These are phyloP conservation scores for Moesziomyces sp. DNA, from an alignment of 1,284 basidiomycete genomes.

Conservation along the genomic window DNA sequence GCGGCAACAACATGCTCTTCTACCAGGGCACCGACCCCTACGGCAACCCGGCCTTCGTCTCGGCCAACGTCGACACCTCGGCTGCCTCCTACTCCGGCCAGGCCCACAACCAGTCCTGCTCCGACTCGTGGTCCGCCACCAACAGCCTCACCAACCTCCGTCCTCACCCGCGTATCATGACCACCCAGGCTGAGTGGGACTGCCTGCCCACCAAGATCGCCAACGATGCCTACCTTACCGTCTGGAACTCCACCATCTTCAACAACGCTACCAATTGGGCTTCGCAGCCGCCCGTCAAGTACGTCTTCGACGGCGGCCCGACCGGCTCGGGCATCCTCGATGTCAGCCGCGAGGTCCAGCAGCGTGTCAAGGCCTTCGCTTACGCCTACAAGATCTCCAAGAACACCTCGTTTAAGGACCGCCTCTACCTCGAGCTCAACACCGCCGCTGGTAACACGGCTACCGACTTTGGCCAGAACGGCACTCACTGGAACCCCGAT, in stretches of 20 bases:
- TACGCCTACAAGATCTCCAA: slow-evolving; percentile 92
- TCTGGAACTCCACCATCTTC: slow-evolving; percentile 93
- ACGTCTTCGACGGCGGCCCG: slow-evolving; percentile 76
- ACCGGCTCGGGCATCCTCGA: slow-evolving; percentile 88
- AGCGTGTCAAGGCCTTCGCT: slow-evolving; percentile 88
- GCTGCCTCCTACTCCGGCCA: slow-evolving; percentile 36
- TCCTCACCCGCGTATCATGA: slow-evolving; percentile 87
- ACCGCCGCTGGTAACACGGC: slow-evolving; percentile 67
- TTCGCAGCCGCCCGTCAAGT: slow-evolving; percentile 74
- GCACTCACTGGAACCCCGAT: slow-evolving; percentile 77
- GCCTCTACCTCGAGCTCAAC: slow-evolving; percentile 81
- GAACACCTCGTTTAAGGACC: slow-evolving; percentile 87
- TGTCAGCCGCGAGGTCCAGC: slow-evolving; percentile 87
- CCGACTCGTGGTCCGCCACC: slow-evolving; percentile 63
- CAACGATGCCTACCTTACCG: slow-evolving; percentile 84
- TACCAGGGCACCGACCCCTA: slow-evolving; percentile 73
- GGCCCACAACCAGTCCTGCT: slow-evolving; percentile 28
- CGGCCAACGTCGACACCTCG: slow-evolving; percentile 74
- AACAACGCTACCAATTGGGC: slow-evolving; percentile 82
- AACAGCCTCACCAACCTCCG: slow-evolving; percentile 81
- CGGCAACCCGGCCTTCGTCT: slow-evolving; percentile 86
- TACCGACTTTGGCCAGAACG: slow-evolving; percentile 73
- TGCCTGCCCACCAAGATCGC: slow-evolving; percentile 81
- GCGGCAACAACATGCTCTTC: slow-evolving; percentile 78
- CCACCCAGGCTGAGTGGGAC: slow-evolving; percentile 90